Conservation (phyloP, 495 filamentous ascomycete genomes). For the Cairneyella variabilis region DNA sequence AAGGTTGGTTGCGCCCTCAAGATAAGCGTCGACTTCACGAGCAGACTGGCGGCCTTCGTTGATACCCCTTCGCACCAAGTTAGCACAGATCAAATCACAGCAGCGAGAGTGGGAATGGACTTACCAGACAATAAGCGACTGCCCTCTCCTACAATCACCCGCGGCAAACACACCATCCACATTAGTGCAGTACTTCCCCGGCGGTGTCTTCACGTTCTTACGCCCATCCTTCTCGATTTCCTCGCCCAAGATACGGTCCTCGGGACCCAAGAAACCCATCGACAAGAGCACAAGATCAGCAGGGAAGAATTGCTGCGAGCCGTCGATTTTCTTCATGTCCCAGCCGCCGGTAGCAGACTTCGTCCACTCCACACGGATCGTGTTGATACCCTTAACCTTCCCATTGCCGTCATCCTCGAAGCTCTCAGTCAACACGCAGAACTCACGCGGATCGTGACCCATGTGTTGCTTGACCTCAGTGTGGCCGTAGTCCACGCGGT, state of each 20-base stretch:
- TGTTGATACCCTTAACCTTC: slow-evolving; percentile 95
- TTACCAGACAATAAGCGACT: slow-evolving; percentile 97
- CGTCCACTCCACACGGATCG: slow-evolving; percentile 95
- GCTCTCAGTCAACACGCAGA: slow-evolving; percentile 97
- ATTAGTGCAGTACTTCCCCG: slow-evolving; percentile 87
- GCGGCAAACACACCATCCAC: slow-evolving; percentile 89
- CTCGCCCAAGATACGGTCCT: slow-evolving; percentile 82
- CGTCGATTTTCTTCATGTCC: slow-evolving; percentile 99
- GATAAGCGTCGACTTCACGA: slow-evolving; percentile 88
- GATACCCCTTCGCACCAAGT: slow-evolving; percentile 69
- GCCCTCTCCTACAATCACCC: slow-evolving; percentile 93
- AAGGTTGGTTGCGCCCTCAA: slow-evolving; percentile 75
- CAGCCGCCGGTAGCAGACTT: slow-evolving; percentile 86
- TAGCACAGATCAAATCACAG: not conserved
- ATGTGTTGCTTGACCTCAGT: slow-evolving; percentile 95
- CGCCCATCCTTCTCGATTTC: slow-evolving; percentile 87
- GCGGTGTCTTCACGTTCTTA: slow-evolving; percentile 96
- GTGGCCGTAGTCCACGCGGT: slow-evolving; percentile 97
- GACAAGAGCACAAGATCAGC: slow-evolving; percentile 94
- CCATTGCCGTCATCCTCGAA: slow-evolving; percentile 91
- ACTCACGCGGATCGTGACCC: slow-evolving; percentile 97
- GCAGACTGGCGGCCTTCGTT: slow-evolving; percentile 95
- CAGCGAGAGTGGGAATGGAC: slow-evolving; percentile 28
- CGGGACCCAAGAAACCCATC: slow-evolving; percentile 98
- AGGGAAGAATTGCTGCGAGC: slow-evolving; percentile 94